Evolutionary conservation across 805 yeast genomes (phyloP).

Genomic region (Nadsonia fulvescens): DNA sequence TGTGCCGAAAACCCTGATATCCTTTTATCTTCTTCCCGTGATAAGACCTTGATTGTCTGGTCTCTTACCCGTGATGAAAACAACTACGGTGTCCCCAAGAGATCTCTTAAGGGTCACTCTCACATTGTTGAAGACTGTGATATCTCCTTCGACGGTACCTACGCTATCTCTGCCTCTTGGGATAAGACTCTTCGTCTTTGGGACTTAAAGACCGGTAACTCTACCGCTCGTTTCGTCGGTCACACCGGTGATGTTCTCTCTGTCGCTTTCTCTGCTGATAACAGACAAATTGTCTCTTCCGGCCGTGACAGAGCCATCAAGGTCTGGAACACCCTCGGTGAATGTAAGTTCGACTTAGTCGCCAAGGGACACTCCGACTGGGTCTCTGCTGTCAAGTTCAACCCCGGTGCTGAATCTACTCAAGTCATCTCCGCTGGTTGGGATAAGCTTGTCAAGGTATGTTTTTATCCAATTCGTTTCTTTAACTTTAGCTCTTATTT

Average conservation of each 20-base stretch:
- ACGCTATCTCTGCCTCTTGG: constrained; percentile 98
- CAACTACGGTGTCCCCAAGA: constrained; percentile 96
- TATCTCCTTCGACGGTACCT: constrained; percentile 93
- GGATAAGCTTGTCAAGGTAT: constrained; percentile 98
- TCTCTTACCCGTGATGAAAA: constrained; percentile 89
- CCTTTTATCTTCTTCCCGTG: constrained; percentile 96
- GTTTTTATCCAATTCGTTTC: constrained; percentile 23
- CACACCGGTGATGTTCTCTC: constrained; percentile 96
- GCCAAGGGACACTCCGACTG: constrained; percentile 89
- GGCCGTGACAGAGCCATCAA: constrained; percentile 98
- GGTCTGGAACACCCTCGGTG: constrained; percentile 98
- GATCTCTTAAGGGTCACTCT: constrained; percentile 94
- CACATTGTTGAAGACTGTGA: constrained; percentile 98
- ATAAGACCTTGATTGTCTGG: constrained; percentile 97
- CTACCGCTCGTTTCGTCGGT: constrained; percentile 89
- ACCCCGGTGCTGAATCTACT: constrained; percentile 43
- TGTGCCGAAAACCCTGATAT: constrained; percentile 96
- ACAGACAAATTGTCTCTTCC: constrained; percentile 96
- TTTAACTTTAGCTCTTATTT: constrained; percentile 3
- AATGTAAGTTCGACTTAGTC: constrained; percentile 77
- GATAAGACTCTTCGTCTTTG: constrained; percentile 98
- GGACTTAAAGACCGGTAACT: constrained; percentile 89
- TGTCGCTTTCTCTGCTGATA: constrained; percentile 88
- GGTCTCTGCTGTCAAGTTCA: constrained; percentile 96
- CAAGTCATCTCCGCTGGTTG: constrained; percentile 93